Evolutionary conservation across 768 basidiomycete genomes (phyloP).

Genomic region (Amanita thiersii): DNA sequence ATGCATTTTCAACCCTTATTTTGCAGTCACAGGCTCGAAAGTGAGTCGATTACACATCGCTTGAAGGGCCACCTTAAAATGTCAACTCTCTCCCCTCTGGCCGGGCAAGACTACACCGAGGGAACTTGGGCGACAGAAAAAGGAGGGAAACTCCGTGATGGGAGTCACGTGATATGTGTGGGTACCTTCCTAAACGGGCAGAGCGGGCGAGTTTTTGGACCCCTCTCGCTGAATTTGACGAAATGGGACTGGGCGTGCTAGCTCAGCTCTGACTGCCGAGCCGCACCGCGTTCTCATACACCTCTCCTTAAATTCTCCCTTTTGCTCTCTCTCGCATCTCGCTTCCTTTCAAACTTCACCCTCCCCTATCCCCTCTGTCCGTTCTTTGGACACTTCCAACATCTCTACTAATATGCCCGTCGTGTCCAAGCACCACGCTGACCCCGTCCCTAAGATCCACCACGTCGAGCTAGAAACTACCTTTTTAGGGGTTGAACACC

Average conservation of each 20-base stretch:
- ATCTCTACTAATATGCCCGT: slow-evolving; percentile 19
- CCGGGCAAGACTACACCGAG: too few species aligned
- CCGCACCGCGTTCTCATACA: slow-evolving; percentile 17
- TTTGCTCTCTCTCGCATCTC: slow-evolving; percentile 9
- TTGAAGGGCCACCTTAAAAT: background rate
- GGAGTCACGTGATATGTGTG: slow-evolving; percentile 14
- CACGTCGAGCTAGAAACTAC: slow-evolving; percentile 53
- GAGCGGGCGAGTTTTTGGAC: slow-evolving; percentile 19
- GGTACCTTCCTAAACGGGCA: slow-evolving; percentile 24
- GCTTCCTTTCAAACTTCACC: slow-evolving; percentile 10
- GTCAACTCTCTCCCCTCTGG: background rate
- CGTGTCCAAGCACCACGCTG: slow-evolving; percentile 15
- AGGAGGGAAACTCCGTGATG: too few species aligned
- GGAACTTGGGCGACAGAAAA: too few species aligned
- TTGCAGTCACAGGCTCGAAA: slow-evolving; percentile 3
- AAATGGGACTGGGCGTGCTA: slow-evolving; percentile 10
- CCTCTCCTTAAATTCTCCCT: slow-evolving; percentile 5
- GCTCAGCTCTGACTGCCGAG: slow-evolving; percentile 13
- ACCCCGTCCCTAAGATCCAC: slow-evolving; percentile 27
- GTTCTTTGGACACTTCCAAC: slow-evolving; percentile 3
- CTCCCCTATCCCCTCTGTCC: slow-evolving; percentile 6
- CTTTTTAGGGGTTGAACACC: slow-evolving; percentile 59
- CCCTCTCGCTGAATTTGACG: slow-evolving; percentile 18
- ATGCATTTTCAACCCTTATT: background rate
- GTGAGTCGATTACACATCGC: background rate